phyloP scores from a whole-genome alignment of 2,329 filamentous ascomycete species.

The Botryosphaeria agaves region DNA sequence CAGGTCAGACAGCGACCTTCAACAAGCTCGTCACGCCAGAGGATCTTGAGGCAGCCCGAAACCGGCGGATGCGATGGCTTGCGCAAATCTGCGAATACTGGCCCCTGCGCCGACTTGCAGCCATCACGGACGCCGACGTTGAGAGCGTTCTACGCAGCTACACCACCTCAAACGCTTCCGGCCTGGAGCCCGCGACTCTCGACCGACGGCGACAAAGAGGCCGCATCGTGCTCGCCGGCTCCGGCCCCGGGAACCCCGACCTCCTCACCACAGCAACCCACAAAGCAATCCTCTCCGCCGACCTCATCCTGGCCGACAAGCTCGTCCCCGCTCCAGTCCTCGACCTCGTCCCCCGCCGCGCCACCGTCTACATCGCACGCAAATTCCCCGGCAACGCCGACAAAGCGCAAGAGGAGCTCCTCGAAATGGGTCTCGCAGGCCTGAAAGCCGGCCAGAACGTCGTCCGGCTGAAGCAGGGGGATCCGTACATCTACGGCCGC shows the following conservation, averaged over 20 bases:
- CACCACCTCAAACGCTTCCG: constrained; percentile 13
- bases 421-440: constrained; percentile 58
- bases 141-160: constrained; percentile 62
- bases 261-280: constrained; percentile 71
- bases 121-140: constrained; percentile 65
- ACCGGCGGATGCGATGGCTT: constrained; percentile 77
- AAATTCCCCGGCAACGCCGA: constrained; percentile 98
- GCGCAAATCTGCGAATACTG: constrained; percentile 97
- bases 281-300: constrained; percentile 56
- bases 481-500: constrained; percentile 89
- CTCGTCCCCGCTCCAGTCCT: constrained; percentile 72
- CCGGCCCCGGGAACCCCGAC: constrained; percentile 82
- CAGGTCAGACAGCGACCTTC: constrained; percentile 64
- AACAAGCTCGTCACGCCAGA: constrained; percentile 65
- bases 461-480: constrained; percentile 83
- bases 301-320: constrained; percentile 73
- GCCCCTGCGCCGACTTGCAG: constrained; percentile 69
- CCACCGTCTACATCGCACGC: constrained; percentile 76
- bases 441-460: constrained; percentile 57
- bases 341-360: constrained; percentile 77
- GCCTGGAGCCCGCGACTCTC: constrained; percentile 11
- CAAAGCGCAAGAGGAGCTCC: constrained; percentile 75
- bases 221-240: constrained; percentile 74
- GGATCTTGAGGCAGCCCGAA: constrained; percentile 58
- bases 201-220: constrained; percentile 30